phyloP scores from a whole-genome alignment of 805 yeast genomes.

The Lipomyces chichibuensis region DNA sequence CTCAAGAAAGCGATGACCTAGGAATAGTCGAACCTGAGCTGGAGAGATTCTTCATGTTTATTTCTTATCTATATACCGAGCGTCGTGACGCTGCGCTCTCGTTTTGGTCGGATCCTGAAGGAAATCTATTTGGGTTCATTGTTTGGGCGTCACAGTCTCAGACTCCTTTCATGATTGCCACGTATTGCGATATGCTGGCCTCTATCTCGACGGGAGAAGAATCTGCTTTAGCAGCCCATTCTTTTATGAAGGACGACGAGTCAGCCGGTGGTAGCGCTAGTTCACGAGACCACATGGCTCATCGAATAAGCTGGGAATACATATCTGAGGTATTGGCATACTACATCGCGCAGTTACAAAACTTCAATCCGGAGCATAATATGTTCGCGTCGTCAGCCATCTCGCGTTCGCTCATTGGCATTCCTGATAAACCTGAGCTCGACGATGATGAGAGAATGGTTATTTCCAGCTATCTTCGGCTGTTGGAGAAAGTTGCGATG shows the following conservation, averaged over 20 bases:
- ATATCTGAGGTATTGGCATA: conserved; percentile 59
- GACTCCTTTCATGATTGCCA: conserved; percentile 72
- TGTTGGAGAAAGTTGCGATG: conserved; percentile 59
- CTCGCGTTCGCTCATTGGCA: conserved; percentile 26
- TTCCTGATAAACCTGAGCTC: conserved; percentile 55
- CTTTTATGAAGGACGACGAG: conserved; percentile 46
- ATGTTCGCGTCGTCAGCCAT: conserved; percentile 20
- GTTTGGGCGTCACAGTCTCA: conserved; percentile 86
- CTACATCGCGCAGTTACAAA: conserved; percentile 52
- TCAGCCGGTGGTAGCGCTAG: conserved; percentile 37
- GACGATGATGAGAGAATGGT: conserved; percentile 81
- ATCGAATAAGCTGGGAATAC: conserved; percentile 56
- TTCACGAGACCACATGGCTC: conserved; percentile 25
- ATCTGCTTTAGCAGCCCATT: conserved; percentile 56
- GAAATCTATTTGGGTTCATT: conserved; percentile 75
- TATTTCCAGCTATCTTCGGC: conserved; percentile 70
- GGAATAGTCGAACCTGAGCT: conserved; percentile 59
- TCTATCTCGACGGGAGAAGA: conserved; percentile 67
- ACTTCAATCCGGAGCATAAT: conserved; percentile 21
- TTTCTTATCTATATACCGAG: conserved; percentile 67
- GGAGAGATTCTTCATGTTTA: conserved; percentile 80
- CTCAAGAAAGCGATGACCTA: conserved; percentile 17
- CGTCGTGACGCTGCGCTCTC: conserved; percentile 58
- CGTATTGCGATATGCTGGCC: conserved; percentile 77
- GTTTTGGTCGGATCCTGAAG: conserved; percentile 71